Percentiles rank a stretch among this genome's conserved stretches.
These are phyloP conservation scores for Talaromyces sp. DNA, from an alignment of 2,329 filamentous ascomycete genomes.

Conservation along the genomic window DNA sequence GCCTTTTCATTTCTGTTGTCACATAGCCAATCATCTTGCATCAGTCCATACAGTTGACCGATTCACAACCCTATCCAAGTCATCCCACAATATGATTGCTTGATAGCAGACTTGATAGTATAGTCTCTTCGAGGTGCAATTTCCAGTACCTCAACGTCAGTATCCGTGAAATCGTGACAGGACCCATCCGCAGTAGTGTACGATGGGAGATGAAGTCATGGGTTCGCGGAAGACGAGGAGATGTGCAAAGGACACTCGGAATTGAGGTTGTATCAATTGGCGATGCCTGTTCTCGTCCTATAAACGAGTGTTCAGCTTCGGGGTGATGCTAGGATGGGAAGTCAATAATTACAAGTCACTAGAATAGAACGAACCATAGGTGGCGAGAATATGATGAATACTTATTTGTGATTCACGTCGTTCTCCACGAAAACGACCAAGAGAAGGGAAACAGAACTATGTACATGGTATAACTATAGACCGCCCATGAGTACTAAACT, in stretches of 20 bases:
- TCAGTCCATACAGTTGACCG: neutral
- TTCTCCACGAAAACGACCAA: neutral
- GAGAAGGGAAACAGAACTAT: slow-evolving; percentile 2
- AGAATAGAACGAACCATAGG: neutral
- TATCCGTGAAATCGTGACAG: too few species aligned
- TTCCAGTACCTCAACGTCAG: neutral
- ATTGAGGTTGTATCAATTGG: neutral
- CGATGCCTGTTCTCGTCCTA: neutral
- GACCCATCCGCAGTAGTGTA: too few species aligned
- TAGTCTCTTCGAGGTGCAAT: neutral
- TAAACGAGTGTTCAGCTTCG: neutral
- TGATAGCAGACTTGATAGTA: neutral
- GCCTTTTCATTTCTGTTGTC: neutral
- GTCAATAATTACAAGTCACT: neutral
- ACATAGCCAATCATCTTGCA: neutral
- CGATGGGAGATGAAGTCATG: too few species aligned
- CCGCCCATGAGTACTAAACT: neutral
- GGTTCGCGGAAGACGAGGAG: too few species aligned
- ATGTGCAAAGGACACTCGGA: neutral
- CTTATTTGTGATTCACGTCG: neutral
- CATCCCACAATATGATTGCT: neutral
- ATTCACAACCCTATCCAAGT: neutral
- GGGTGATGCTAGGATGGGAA: neutral
- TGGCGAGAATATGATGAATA: neutral
- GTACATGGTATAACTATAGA: slow-evolving; percentile 14